Evolutionary conservation across 192 early-diverging fungal species (phyloP).

Genomic region (Podila minutissima): DNA sequence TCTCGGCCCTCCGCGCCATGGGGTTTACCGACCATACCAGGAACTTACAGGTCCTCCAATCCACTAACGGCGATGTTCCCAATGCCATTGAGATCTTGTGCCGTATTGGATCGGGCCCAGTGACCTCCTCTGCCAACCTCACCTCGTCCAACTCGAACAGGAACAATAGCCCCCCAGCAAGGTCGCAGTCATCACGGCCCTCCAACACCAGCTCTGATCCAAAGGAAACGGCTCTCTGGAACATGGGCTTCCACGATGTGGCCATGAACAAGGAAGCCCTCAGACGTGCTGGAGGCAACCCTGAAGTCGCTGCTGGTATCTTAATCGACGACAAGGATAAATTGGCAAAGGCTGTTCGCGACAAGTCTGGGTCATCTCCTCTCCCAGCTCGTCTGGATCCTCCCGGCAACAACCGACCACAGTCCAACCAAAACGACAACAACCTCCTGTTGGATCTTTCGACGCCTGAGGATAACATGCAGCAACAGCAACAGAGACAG

Average conservation of each 20-base stretch:
- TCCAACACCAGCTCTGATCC: conserved; percentile 58
- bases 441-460: conserved; percentile 47
- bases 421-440: conserved; percentile 22
- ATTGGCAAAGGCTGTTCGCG: conserved; percentile 32
- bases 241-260: conserved; percentile 80
- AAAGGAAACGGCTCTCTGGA: conserved; percentile 67
- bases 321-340: conserved; percentile 59
- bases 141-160: conserved; percentile 9
- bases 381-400: conserved; percentile 35
- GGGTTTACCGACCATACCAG: conserved; percentile 83
- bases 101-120: conserved; percentile 54
- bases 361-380: conserved; percentile 29
- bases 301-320: conserved; percentile 76
- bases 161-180: conserved; percentile 9
- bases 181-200: conserved; percentile 3
- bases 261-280: conserved; percentile 74
- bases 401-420: conserved; percentile 27
- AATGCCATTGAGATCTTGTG: conserved; percentile 77
- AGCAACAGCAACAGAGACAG: conserved; percentile 38
- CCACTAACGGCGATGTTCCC: conserved; percentile 77
- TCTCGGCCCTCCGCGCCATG: conserved; percentile 68
- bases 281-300: conserved; percentile 74
- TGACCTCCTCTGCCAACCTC: conserved; percentile 20
- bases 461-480: conserved; percentile 33
- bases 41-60: conserved; percentile 74